Base-by-base conservation (phyloP, 2,329 filamentous ascomycete species). In the Apiospora kogelbergensis region DNA sequence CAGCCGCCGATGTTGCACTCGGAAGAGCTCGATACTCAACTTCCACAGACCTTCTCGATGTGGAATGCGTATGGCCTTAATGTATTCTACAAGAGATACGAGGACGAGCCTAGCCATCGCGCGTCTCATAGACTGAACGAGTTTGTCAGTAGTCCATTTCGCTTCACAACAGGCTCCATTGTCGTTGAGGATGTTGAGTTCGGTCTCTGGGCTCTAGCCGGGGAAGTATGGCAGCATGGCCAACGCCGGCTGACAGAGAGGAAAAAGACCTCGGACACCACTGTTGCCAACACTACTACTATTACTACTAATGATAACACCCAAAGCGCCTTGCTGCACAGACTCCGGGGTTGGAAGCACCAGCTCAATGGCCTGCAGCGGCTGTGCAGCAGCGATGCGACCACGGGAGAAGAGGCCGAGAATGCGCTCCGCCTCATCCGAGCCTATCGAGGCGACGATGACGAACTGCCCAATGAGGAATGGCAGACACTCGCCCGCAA, bases 181-280 rank as follows among this genome's bases (percentile, higher is more conserved):
- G 48, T 69, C 41, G 57, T 64, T 10, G 68, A 69, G 42, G 68
- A 69, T 22, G 63, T 67, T n/a, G 63, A 67, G 7, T 22, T 69
- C 3, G 68, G 68, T 46, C 53, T 69, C 20, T 69, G 68, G 30
- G 15, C n/a, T 22, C 7, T 67, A 9, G 15, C 22, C 24, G 53
- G 53, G 3, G 48, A 48, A 7, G 17, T 69, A 22, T 69, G 68
- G 68, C 24, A 33, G n/a, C 44, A 13, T 37, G 30, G 53, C 30
- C 53, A 60, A 37, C 53, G 53, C 30, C 53, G 22, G 30, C 53
- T 7, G 4, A 37, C 37, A 26, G 30, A 2, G 53, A 37, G 15
- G 30, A 26, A 30, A 17, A 37, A 26, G 1, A 13, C 53, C 53
- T n/a, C 53, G 1, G 53, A 37, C 26, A n/a, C 17, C 9, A 57